phyloP scores from a whole-genome alignment of 1,284 basidiomycete species.

The Cystobasidiaceae sp. region DNA sequence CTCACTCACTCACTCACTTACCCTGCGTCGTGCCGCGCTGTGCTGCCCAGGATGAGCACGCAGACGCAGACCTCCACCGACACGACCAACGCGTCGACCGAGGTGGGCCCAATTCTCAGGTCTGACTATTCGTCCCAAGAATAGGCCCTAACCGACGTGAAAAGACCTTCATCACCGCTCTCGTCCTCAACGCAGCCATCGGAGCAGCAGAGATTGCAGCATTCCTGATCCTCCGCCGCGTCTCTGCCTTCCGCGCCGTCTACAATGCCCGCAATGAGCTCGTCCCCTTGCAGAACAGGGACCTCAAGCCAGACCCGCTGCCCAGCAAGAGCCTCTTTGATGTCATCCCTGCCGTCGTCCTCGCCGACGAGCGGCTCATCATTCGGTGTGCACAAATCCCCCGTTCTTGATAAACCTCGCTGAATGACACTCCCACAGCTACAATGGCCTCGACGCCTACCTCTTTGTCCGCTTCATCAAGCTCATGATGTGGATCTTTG shows the following conservation, averaged over 20 bases:
- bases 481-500: slow-evolving; percentile 66
- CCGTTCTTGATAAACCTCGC: too few relatives aligned
- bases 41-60: too few relatives aligned
- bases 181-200: slow-evolving; percentile 43
- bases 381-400: not conserved
- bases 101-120: not conserved
- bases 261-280: slow-evolving; percentile 47
- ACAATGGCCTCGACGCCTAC: slow-evolving; percentile 89
- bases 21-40: too few relatives aligned
- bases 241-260: slow-evolving; percentile 47
- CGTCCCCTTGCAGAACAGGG: slow-evolving; percentile 5
- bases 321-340: slow-evolving; percentile 43
- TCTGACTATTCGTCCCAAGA: not conserved
- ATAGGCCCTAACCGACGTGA: not conserved
- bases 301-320: slow-evolving; percentile 44
- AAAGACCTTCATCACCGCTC: slow-evolving; percentile 40
- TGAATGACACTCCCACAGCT: not conserved
- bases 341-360: slow-evolving; percentile 47
- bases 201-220: slow-evolving; percentile 42
- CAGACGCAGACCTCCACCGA: too few relatives aligned
- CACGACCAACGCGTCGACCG: slow-evolving; percentile 8
- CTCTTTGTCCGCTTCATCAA: slow-evolving; percentile 84
- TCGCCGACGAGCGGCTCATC: slow-evolving; percentile 37
- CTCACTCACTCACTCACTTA: too few relatives aligned
- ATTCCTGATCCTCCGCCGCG: slow-evolving; percentile 47